Evolutionary conservation across 1,284 basidiomycete species (phyloP).

Genomic region (Ustilago shanxiensis): DNA sequence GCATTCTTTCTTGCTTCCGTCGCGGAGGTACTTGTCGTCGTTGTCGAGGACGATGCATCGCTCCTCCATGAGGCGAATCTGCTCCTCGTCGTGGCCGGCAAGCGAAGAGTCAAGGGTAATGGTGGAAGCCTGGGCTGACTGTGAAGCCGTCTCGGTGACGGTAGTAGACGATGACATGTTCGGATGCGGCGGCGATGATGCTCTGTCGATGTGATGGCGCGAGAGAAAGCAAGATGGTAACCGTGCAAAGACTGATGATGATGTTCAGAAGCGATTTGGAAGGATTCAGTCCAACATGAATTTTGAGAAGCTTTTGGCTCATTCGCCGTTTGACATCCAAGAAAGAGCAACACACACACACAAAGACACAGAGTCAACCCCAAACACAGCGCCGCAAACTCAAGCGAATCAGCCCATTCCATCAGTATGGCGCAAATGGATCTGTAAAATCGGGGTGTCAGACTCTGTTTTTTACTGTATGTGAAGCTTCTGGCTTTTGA

Average conservation of each 20-base stretch:
- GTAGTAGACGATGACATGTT: constrained; percentile 39
- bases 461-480: no score
- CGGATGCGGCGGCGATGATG: background rate
- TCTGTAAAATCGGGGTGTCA: background rate
- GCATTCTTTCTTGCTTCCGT: constrained; percentile 92
- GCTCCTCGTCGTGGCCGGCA: constrained; percentile 70
- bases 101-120: constrained; percentile 53
- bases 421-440: background rate
- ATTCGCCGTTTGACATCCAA: constrained; percentile 1
- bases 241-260: no score
- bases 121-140: constrained; percentile 22
- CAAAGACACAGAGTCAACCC: constrained; percentile 4
- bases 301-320: background rate
- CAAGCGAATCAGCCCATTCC: constrained; percentile 14
- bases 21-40: constrained; percentile 77
- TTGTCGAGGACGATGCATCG: constrained; percentile 94
- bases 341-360: constrained; percentile 8
- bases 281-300: constrained; percentile 4
- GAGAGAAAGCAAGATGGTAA: background rate
- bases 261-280: constrained; percentile 2
- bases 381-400: background rate
- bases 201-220: constrained; percentile 2
- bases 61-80: constrained; percentile 91
- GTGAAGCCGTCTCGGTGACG: constrained; percentile 26
- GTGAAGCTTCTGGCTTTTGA: no score